Base-by-base conservation (phyloP, 805 yeast genomes). In the Tetrapisispora fleetii region DNA sequence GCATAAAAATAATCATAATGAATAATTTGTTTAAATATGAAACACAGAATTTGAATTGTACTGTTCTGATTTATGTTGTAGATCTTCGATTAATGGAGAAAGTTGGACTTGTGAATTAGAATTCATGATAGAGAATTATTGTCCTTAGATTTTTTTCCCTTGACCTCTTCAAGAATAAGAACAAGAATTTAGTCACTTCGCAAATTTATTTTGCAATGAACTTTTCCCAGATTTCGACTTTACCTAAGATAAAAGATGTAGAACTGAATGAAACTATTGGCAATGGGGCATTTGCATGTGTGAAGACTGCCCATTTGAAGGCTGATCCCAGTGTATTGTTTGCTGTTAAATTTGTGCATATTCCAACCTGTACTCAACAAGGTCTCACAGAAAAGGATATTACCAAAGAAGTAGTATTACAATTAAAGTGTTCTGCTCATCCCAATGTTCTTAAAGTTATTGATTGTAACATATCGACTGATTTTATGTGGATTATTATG, bases 261-360 rank as follows among this genome's bases (percentile, higher is more conserved):
- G 68, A 63, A 28, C 47, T 74, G 6, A 82, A 78, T 0, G 69
- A 69, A 24, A 77, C 83, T 0, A 69, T 81, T 14, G 88, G 87
- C 0, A 80, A 79, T 53, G 88, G 88, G 1, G 72, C 85, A 0
- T 81, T 81, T 68, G 87, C 85, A 2, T 70, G 74, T 47, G 84
- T 81, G 4, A 77, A 79, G 54, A 62, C 67, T 10, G 85, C 81
- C 0, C 67, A 68, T 39, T 50, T 67, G 40, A 62, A 58, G 33
- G 62, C 60, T 14, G 67, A 64, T 36, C 67, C 72, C 0, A 58
- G 58, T 19, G 68, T 66, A 52, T 56, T 74, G 1, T 74, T 79
- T 49, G 87, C 87, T 0, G 71, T 80, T 35, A 81, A 81, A 54
- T 77, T 78, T 56, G 72, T 81, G 28, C 76, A 78, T 59, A 59